These are phyloP conservation scores for Dorcoceras hygrometricum DNA, from an alignment of 257 asterid species.

Conservation along the genomic window DNA sequence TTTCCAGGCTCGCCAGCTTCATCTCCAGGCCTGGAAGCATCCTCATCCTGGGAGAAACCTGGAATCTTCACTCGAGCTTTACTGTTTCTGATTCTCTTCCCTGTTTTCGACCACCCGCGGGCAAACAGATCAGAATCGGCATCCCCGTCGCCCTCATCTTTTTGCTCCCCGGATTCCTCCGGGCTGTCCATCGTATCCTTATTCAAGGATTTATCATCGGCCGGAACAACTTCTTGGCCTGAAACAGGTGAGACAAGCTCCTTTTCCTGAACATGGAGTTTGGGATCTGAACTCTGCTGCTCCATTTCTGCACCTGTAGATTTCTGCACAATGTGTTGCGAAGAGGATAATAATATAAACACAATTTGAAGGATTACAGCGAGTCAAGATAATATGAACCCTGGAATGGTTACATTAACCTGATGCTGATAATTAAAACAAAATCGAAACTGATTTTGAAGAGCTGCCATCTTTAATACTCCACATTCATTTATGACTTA, in stretches of 20 bases:
- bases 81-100: conserved; percentile 8
- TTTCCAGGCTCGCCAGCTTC: neutral
- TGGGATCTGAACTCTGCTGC: neutral
- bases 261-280: neutral
- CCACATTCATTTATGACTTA: conserved; percentile 6
- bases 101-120: conserved; percentile 6
- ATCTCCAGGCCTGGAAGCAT: neutral
- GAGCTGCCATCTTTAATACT: conserved; percentile 9
- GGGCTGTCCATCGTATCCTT: too few relatives aligned
- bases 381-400: conserved; percentile 8
- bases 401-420: conserved; percentile 11
- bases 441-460: conserved; percentile 1
- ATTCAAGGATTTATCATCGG: neutral
- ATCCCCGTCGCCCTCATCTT: neutral
- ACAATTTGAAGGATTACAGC: too few relatives aligned
- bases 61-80: conserved; percentile 7
- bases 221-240: neutral
- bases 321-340: neutral
- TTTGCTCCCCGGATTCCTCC: neutral
- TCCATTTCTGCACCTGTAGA: neutral
- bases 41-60: neutral
- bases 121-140: neutral
- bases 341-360: neutral
- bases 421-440: conserved; percentile 9
- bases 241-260: neutral